Conservation (phyloP, 768 basidiomycete genomes). For the Naganishia kalamii region DNA sequence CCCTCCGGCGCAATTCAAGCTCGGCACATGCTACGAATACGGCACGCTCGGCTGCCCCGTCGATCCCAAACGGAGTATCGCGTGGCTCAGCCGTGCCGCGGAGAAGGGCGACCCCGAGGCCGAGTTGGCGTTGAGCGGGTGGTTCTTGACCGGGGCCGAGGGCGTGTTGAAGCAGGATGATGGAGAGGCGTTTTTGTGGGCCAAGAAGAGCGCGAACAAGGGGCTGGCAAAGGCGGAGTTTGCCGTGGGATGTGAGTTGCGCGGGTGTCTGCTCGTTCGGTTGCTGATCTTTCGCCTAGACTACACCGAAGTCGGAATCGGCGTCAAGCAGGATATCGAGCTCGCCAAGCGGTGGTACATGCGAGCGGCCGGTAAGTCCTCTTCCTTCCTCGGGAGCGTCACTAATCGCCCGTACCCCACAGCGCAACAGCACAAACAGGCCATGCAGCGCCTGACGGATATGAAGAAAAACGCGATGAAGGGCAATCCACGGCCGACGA, state of each 20-base stretch:
- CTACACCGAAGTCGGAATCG: constrained; percentile 96
- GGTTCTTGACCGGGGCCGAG: constrained; percentile 83
- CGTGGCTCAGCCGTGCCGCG: constrained; percentile 97
- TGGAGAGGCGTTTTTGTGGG: constrained; percentile 98
- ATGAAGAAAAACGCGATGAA: constrained; percentile 59
- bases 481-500: constrained; percentile 70
- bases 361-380: constrained; percentile 83
- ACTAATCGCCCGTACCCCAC: neutral
- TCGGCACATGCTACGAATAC: constrained; percentile 92
- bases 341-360: constrained; percentile 98
- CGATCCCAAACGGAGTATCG: constrained; percentile 88
- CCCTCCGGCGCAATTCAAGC: constrained; percentile 86
- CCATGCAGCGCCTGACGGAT: constrained; percentile 14
- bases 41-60: constrained; percentile 80
- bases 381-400: neutral
- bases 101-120: constrained; percentile 93
- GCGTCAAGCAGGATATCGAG: constrained; percentile 90
- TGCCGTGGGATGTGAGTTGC: constrained; percentile 65
- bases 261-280: neutral
- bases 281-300: constrained; percentile 50
- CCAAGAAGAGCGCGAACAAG: constrained; percentile 89
- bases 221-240: constrained; percentile 96
- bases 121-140: constrained; percentile 90
- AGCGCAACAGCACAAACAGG: constrained; percentile 14
- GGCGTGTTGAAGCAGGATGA: constrained; percentile 96